Evolutionary conservation across 352 stramenopile species (phyloP), one percentile per base, ranked within the genome.

Genomic region (Plasmopara muralis): DNA sequence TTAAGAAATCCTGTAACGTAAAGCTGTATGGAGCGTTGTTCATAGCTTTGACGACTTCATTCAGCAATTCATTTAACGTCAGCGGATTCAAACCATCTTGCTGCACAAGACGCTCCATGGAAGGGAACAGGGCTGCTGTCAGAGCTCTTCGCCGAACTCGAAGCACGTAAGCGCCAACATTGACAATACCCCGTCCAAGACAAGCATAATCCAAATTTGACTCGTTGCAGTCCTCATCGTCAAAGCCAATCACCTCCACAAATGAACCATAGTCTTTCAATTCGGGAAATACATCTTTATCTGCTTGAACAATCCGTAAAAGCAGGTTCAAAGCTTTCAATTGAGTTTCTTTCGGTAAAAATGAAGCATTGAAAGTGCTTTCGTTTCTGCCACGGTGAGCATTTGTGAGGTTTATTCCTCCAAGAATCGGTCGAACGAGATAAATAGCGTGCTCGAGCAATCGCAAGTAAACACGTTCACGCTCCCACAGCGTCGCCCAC

Each of bases 381-480:
- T 85, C 68, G 4, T 48, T 53, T 0, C 61, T 56, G 7, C 51
- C 38, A 34, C 58, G 64, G 38, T 90, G 77, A 13, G 77, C 71
- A 43, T 86, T 67, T 6, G 77, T 86, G 20, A 76, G 60, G 38
- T 88, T 80, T 30, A 81, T 67, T 18, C 74, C 73, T 6, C 79
- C 79, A 2, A 90, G 58, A 58, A 85, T 60, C 5, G 73, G 71
- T 20, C 50, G 47, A n/a, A 76, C 53, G 0, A 49, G 60, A 15
- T 55, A 54, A 45, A 85, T 66, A 0, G 71, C 66, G 9, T 29
- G 15, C 35, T 76, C 74, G 41, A 87, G 56, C 33, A 85, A 55
- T 5, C 40, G 47, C 18, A 90, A 50, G 20, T 80, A 45, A 37
- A 55, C 37, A 4, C 31, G 40, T 53, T 89, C 77, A 12, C 74